These are phyloP conservation scores for Pleurotus sapidus DNA, from an alignment of 768 basidiomycete species.

Conservation along the genomic window DNA sequence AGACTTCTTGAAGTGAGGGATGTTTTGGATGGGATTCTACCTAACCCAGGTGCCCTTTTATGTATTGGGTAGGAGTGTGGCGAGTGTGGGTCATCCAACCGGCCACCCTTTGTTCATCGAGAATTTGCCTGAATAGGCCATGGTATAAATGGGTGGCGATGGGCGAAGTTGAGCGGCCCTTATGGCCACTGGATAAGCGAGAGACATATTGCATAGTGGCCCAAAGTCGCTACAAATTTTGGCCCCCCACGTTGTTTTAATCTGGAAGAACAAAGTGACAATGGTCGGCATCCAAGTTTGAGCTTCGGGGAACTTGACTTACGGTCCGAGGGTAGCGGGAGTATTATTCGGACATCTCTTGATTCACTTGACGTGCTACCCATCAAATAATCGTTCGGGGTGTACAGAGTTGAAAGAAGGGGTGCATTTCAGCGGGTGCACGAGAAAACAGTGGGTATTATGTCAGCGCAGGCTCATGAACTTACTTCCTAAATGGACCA, in stretches of 20 bases:
- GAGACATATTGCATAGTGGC: neutral
- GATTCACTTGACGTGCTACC: too few relatives aligned
- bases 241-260: conserved; percentile 6
- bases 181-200: neutral
- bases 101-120: neutral
- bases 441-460: too few relatives aligned
- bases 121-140: neutral
- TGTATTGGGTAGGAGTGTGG: too few relatives aligned
- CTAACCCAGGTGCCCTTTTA: neutral
- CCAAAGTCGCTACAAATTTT: neutral
- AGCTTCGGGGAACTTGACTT: too few relatives aligned
- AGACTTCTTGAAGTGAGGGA: neutral
- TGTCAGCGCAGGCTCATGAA: too few relatives aligned
- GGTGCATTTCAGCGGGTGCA: too few relatives aligned
- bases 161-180: neutral
- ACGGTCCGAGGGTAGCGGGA: too few relatives aligned
- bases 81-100: neutral
- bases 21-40: neutral
- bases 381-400: too few relatives aligned
- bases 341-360: too few relatives aligned
- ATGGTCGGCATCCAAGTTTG: too few relatives aligned
- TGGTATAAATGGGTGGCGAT: neutral
- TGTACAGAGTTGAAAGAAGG: too few relatives aligned
- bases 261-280: neutral
- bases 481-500: too few relatives aligned